Evolutionary conservation across 345 rosid species (phyloP).

Genomic region (Camelina sativa): DNA sequence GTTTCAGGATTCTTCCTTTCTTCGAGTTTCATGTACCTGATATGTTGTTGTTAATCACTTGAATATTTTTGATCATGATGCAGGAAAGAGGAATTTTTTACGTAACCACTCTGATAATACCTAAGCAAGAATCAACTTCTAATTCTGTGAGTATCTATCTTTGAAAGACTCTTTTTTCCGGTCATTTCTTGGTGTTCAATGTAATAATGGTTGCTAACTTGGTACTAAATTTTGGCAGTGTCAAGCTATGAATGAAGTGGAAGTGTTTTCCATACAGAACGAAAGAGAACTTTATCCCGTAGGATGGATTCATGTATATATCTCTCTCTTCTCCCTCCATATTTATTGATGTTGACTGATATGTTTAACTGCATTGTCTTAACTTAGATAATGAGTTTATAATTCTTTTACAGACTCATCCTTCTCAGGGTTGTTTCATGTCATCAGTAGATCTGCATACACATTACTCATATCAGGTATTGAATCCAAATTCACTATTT

Average conservation of each 20-base stretch:
- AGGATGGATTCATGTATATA: constrained; percentile 87
- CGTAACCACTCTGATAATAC: constrained; percentile 89
- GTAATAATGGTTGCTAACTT: constrained; percentile 31
- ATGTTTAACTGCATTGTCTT: constrained; percentile 3
- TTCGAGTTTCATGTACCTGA: background rate
- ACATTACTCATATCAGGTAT: constrained; percentile 58
- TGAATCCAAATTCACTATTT: background rate
- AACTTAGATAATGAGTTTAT: constrained; percentile 1
- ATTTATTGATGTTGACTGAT: constrained; percentile 1
- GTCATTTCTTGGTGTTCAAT: constrained; percentile 23
- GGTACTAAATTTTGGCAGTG: constrained; percentile 52
- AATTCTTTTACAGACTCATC: constrained; percentile 76
- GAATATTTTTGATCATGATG: background rate
- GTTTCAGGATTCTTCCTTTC: constrained; percentile 8
- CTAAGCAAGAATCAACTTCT: constrained; percentile 88
- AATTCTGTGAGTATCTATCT: constrained; percentile 68
- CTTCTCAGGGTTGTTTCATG: constrained; percentile 94
- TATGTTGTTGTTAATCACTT: constrained; percentile 10
- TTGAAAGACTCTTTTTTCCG: constrained; percentile 25
- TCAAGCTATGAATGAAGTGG: constrained; percentile 82
- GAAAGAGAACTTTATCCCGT: constrained; percentile 75
- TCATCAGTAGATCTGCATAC: constrained; percentile 93
- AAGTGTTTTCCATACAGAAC: constrained; percentile 77
- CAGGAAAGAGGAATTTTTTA: constrained; percentile 74
- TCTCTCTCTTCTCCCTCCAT: constrained; percentile 30